Base-by-base conservation (phyloP, 257 asterid genomes). In the Marsdenia floribunda region DNA sequence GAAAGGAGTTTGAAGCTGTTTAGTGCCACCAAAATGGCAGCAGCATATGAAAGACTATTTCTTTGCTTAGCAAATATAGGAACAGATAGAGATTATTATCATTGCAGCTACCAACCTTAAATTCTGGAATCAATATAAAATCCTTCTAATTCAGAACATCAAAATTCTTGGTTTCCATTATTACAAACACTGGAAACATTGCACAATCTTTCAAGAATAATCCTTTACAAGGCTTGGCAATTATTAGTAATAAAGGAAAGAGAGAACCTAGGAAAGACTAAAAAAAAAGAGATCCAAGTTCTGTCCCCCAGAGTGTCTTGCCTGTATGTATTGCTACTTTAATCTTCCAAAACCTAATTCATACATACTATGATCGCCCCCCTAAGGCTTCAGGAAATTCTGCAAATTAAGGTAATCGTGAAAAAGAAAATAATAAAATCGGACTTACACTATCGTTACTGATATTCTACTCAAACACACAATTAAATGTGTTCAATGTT, bases 1-100 rank as follows among this genome's bases (percentile, higher is more conserved):
- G 47, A 82, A 72, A 76, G 93, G 77, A 90, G 89, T 22, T 69
- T 88, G 74, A 80, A 80, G 75, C 70, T 89, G 78, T 91, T 88
- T 60, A 84, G 91, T 37, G 96, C 93, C 60, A 80, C 84, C 44
- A 91, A 83, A 79, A 91, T 91, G 97, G 92, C 87, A 26, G 85
- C 87, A n/a, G 97, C 97, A 3, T 91, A 91, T 60, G 97, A 91
- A 76, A 88, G 89, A 76, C 79, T 91, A 12, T 89, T 91, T 80
- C 80, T 89, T 72, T 91, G 97, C 71, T 85, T 91, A n/a, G 85
- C 92, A 33, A 72, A 75, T 37, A 70, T 68, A 70, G 75, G 70
- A 60, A 73, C 78, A 46, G 59, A 77, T 74, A 59, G 72, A 46
- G 52, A 74, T 1, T 69, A 74, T 1, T 64, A 76, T 5, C 67